phyloP scores from a whole-genome alignment of 805 yeast species.

The Tetrapisispora iriomotensis region DNA sequence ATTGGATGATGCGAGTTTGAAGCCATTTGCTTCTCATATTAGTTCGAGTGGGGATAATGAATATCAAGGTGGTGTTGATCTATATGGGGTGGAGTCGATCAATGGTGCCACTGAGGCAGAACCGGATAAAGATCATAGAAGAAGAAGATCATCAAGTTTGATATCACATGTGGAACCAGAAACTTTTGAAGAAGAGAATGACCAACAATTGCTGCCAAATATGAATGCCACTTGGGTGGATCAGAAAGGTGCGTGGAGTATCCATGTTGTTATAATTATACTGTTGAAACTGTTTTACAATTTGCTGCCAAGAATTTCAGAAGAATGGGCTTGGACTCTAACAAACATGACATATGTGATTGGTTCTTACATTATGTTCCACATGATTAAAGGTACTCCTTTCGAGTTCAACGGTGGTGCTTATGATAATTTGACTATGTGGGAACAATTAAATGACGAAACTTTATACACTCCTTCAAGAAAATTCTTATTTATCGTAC shows the following conservation, averaged over 20 bases:
- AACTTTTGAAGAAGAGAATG: constrained; percentile 81
- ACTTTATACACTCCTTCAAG: constrained; percentile 96
- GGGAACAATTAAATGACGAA: constrained; percentile 95
- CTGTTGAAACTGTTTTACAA: constrained; percentile 69
- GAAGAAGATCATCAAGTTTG: constrained; percentile 80
- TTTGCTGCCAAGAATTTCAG: constrained; percentile 68
- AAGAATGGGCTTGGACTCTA: constrained; percentile 86
- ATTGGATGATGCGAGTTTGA: constrained; percentile 7
- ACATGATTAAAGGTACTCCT: constrained; percentile 92
- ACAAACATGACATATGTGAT: constrained; percentile 84
- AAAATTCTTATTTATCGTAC: constrained; percentile 87
- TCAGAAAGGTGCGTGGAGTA: constrained; percentile 91
- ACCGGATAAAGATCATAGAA: constrained; percentile 31
- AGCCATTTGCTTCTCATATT: constrained; percentile 26
- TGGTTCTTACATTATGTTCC: constrained; percentile 94
- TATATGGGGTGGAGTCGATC: not conserved
- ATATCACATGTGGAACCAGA: constrained; percentile 92
- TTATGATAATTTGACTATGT: constrained; percentile 90
- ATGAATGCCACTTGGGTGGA: constrained; percentile 95
- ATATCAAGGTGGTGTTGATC: not conserved
- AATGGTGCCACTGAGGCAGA: constrained; percentile 8
- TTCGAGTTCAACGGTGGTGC: constrained; percentile 96
- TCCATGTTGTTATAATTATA: constrained; percentile 75
- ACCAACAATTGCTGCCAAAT: constrained; percentile 80
- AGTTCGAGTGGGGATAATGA: not conserved